phyloP scores from a whole-genome alignment of 768 basidiomycete species.

The Lactifluus echinatus region DNA sequence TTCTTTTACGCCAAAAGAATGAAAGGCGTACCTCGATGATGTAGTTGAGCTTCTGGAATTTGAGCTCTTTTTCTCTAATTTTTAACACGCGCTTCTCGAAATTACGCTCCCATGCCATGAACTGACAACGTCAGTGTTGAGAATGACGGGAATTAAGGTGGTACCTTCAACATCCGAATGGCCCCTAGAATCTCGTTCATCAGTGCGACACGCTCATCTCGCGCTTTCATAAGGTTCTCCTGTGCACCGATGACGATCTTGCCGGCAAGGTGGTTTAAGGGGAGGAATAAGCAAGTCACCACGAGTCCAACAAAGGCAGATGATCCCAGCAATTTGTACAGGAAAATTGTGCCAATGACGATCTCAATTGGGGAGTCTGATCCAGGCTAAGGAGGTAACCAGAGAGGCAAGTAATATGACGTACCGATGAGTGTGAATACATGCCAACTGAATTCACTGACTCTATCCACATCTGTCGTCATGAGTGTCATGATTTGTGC shows the following conservation, averaged over 20 bases:
- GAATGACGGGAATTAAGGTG: neutral
- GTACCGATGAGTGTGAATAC: constrained; percentile 64
- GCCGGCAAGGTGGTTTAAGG: constrained; percentile 78
- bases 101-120: constrained; percentile 93
- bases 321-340: constrained; percentile 72
- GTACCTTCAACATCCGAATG: constrained; percentile 80
- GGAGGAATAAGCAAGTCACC: constrained; percentile 55
- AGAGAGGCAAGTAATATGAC: constrained; percentile 16
- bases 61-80: constrained; percentile 72
- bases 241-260: constrained; percentile 71
- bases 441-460: constrained; percentile 79
- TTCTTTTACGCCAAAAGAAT: neutral
- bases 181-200: constrained; percentile 94
- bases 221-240: constrained; percentile 83
- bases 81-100: constrained; percentile 70
- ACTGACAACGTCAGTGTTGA: constrained; percentile 34
- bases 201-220: constrained; percentile 81
- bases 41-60: constrained; percentile 81
- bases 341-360: constrained; percentile 59
- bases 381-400: neutral
- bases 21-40: constrained; percentile 54
- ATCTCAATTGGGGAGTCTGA: constrained; percentile 75
- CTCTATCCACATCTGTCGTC: constrained; percentile 90
- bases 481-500: constrained; percentile 91
- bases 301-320: constrained; percentile 74